These are phyloP conservation scores for Sarocladium brachiariae DNA, from an alignment of 2,329 filamentous ascomycete genomes.

Conservation along the genomic window DNA sequence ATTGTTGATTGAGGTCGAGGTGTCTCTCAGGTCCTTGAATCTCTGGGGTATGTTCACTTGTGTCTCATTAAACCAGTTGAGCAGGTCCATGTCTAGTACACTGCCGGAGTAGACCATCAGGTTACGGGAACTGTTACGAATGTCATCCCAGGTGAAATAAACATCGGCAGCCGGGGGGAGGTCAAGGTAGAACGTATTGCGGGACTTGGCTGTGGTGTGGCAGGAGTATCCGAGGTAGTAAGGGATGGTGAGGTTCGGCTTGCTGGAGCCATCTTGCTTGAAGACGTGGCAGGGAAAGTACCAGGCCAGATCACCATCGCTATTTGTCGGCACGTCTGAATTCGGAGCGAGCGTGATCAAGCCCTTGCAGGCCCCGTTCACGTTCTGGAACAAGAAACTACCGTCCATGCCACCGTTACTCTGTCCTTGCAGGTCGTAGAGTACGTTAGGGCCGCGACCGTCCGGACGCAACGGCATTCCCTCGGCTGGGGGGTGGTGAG, in stretches of 20 bases:
- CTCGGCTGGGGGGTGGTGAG: slow-evolving; percentile 70
- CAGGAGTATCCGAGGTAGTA: slow-evolving; percentile 84
- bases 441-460: slow-evolving; percentile 61
- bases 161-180: slow-evolving; percentile 72
- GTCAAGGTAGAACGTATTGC: slow-evolving; percentile 66
- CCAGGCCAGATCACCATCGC: slow-evolving; percentile 73
- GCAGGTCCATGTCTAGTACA: slow-evolving; percentile 81
- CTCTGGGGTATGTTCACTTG: slow-evolving; percentile 69
- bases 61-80: slow-evolving; percentile 81
- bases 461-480: slow-evolving; percentile 58
- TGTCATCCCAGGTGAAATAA: slow-evolving; percentile 92
- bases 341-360: slow-evolving; percentile 65
- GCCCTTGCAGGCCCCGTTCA: slow-evolving; percentile 93
- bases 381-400: slow-evolving; percentile 96
- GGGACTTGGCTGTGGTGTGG: slow-evolving; percentile 66
- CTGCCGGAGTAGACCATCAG: slow-evolving; percentile 91
- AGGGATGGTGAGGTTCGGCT: slow-evolving; percentile 64
- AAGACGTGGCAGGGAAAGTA: slow-evolving; percentile 92
- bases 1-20: slow-evolving; percentile 49
- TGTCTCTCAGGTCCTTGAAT: slow-evolving; percentile 74
- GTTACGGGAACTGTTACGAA: slow-evolving; percentile 83
- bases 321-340: slow-evolving; percentile 75
- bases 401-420: slow-evolving; percentile 77
- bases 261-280: slow-evolving; percentile 84
- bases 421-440: slow-evolving; percentile 78